phyloP scores from a whole-genome alignment of 2,329 filamentous ascomycete genomes.

The Aspergillus hortae region DNA sequence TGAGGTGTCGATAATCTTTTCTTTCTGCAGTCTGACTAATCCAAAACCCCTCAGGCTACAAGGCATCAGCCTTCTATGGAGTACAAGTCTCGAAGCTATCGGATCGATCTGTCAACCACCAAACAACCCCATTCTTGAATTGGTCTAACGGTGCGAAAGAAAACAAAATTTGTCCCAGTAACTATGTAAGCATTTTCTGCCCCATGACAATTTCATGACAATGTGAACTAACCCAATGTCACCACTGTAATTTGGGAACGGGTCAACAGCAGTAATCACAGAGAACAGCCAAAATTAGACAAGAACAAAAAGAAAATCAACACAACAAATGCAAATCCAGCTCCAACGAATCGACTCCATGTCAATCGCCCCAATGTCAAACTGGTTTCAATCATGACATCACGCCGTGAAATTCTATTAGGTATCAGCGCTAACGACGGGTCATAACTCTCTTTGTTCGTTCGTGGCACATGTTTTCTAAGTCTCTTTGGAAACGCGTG shows the following conservation, averaged over 20 bases:
- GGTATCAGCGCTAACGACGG: constrained; percentile 28
- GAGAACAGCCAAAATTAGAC: not conserved
- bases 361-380: constrained; percentile 2
- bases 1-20: constrained; percentile 5
- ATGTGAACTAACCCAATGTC: too few species aligned
- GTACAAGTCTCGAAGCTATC: too few species aligned
- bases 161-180: too few species aligned
- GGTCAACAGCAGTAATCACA: not conserved
- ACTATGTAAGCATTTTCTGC: too few species aligned
- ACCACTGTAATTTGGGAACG: too few species aligned
- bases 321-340: not conserved
- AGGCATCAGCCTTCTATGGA: too few species aligned
- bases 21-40: too few species aligned
- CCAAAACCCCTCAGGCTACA: too few species aligned
- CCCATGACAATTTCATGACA: too few species aligned
- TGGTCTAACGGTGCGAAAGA: too few species aligned
- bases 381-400: constrained; percentile 14
- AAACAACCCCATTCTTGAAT: too few species aligned
- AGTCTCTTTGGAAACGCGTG: constrained; percentile 11
- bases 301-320: not conserved
- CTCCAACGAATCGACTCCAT: not conserved
- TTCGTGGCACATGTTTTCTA: constrained; percentile 27
- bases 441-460: constrained; percentile 21
- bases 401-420: constrained; percentile 27
- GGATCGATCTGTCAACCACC: too few species aligned